Evolutionary conservation across 495 filamentous ascomycete genomes (phyloP), one percentile per base, ranked within the genome.

Genomic region (Hypoxylon crocopeplum): DNA sequence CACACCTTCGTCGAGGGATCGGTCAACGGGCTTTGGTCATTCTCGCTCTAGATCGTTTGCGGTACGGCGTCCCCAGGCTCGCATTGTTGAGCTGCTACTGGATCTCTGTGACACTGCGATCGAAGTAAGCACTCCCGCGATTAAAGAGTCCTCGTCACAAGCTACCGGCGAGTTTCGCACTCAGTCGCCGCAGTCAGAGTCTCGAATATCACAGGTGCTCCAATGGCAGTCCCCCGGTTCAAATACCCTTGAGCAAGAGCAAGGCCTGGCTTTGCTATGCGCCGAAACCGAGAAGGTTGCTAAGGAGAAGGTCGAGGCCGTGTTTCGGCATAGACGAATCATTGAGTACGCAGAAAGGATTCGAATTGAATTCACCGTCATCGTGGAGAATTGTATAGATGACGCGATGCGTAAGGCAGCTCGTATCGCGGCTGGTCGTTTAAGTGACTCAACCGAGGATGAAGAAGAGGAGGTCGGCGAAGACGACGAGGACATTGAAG

Each of bases 341-440:
- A 86, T 98, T 36, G 95, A 98, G 72, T 98, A 98, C 70, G 87
- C 91, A 3, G 94, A 98, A 73, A 85, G 94, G 7, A 97, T 98
- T 68, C 90, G 95, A 1, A 81, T 95, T 27, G 94, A 98, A 69
- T 96, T 94, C 68, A 88, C 89, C 13, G 82, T 93, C 19, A 77
- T 96, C 39, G 94, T 98, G 21, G 88, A 96, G 61, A 92, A 97
- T 53, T 98, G 94, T 69, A 94, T 98, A 38, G 86, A 93, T 44
- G 92, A 90, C 54, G 94, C 95, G 7, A 82, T 97, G 71, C 87
- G 82, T 54, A 98, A 97, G 71, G 95, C 94, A 37, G 89, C 89
- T 42, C 86, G 87, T 44, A 93, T 96, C 57, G 90, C 90, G 15
- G 86, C 89, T 49, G 92, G 92, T 15, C 83, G 91, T 21, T 75